Evolutionary conservation across 257 asterid genomes (phyloP).

Genomic region (Dorcoceras hygrometricum): DNA sequence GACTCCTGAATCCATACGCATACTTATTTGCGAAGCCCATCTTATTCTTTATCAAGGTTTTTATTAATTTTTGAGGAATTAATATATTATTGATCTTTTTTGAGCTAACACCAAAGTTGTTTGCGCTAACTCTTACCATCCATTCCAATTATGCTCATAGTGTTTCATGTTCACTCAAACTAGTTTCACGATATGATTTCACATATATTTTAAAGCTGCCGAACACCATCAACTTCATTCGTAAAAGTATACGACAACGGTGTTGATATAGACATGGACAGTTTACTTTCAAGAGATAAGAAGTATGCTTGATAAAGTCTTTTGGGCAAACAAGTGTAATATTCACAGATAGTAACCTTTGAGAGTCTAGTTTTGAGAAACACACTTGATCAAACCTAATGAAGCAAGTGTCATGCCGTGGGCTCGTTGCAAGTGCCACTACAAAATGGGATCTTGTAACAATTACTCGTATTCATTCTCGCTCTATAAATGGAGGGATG

Average conservation of each 20-base stretch:
- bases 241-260: no score
- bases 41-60: not conserved
- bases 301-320: not conserved
- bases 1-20: conserved; percentile 23
- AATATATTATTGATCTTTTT: not conserved
- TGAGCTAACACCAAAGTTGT: not conserved
- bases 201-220: not conserved
- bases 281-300: no score
- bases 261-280: not conserved
- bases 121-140: not conserved
- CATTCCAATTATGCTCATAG: not conserved
- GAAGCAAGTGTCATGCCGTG: not conserved
- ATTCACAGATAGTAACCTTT: not conserved
- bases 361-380: not conserved
- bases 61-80: not conserved
- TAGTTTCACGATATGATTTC: not conserved
- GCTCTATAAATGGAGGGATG: not conserved
- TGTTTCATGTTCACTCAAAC: not conserved
- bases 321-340: not conserved
- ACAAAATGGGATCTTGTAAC: not conserved
- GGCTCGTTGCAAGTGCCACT: not conserved
- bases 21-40: conserved; percentile 17
- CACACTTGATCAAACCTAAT: not conserved
- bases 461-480: not conserved
- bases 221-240: not conserved